Conservation (phyloP, 2,329 filamentous ascomycete genomes). For the Ampelomyces quisqualis region DNA sequence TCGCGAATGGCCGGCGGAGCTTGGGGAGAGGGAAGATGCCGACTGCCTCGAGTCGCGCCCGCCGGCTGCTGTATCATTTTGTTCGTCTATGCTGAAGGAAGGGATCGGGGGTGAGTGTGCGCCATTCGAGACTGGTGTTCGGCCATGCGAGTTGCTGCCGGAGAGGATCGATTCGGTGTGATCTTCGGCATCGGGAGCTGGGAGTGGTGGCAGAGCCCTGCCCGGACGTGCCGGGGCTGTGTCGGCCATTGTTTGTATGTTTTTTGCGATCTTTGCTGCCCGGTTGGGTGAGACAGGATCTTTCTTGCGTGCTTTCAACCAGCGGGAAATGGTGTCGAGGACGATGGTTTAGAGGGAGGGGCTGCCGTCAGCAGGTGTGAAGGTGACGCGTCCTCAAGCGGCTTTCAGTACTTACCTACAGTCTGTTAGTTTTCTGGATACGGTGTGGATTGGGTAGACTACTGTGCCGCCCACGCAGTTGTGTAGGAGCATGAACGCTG, state of each 20-base stretch:
- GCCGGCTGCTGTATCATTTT: conserved; percentile 30
- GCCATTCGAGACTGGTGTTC: conserved; percentile 25
- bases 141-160: conserved; percentile 24
- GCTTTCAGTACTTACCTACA: conserved; percentile 3
- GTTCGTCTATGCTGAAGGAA: conserved; percentile 36
- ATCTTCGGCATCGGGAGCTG: conserved; percentile 14
- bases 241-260: conserved; percentile 29
- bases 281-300: not conserved
- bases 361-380: conserved; percentile 3
- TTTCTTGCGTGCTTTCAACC: not conserved
- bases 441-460: conserved; percentile 14
- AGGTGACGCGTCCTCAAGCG: not conserved
- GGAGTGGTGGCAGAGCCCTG: conserved; percentile 31
- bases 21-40: conserved; percentile 34
- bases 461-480: conserved; percentile 11
- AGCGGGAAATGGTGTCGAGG: too few species aligned
- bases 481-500: conserved; percentile 22
- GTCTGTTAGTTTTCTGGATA: conserved; percentile 15
- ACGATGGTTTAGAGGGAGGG: not conserved
- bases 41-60: conserved; percentile 40
- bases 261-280: not conserved
- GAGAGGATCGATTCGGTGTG: conserved; percentile 17
- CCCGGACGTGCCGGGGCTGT: conserved; percentile 23
- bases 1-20: conserved; percentile 39
- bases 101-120: conserved; percentile 28